phyloP scores from a whole-genome alignment of 2,329 filamentous ascomycete species.

The Cercospora berteroae region DNA sequence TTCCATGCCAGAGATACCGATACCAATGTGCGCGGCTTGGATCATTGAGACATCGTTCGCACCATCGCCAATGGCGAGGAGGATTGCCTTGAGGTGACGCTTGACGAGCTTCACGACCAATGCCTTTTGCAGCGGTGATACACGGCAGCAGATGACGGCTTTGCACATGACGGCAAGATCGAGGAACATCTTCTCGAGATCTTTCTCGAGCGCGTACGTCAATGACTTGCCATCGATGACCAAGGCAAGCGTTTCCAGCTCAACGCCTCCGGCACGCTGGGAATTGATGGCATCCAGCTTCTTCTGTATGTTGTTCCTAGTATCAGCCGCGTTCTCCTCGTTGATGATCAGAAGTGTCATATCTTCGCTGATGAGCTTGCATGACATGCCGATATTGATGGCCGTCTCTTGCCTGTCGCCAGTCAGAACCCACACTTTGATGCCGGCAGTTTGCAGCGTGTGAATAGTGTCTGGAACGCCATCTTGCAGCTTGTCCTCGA shows the following conservation, averaged over 20 bases:
- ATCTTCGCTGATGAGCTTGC: constrained; percentile 95
- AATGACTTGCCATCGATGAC: constrained; percentile 96
- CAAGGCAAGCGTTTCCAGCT: constrained; percentile 82
- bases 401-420: constrained; percentile 97
- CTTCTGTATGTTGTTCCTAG: constrained; percentile 85
- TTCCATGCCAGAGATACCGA: constrained; percentile 95
- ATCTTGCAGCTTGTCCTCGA: constrained; percentile 94
- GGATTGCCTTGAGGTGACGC: constrained; percentile 83
- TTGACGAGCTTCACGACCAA: constrained; percentile 98
- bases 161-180: constrained; percentile 95
- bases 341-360: constrained; percentile 98
- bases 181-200: constrained; percentile 88
- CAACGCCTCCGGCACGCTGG: constrained; percentile 72
- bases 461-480: constrained; percentile 98
- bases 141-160: constrained; percentile 95
- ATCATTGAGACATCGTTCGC: constrained; percentile 99
- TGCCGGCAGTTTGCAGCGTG: constrained; percentile 91
- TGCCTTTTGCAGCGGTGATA: constrained; percentile 94
- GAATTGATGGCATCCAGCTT: constrained; percentile 87
- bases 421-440: constrained; percentile 98
- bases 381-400: constrained; percentile 99
- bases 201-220: constrained; percentile 87
- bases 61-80: constrained; percentile 93
- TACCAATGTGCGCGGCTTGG: constrained; percentile 94
- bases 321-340: constrained; percentile 75